Percentiles rank a stretch among this genome's conserved stretches.
These are phyloP conservation scores for Monoraphidium neglectum DNA, from an alignment of 139 green algal genomes.

Conservation along the genomic window DNA sequence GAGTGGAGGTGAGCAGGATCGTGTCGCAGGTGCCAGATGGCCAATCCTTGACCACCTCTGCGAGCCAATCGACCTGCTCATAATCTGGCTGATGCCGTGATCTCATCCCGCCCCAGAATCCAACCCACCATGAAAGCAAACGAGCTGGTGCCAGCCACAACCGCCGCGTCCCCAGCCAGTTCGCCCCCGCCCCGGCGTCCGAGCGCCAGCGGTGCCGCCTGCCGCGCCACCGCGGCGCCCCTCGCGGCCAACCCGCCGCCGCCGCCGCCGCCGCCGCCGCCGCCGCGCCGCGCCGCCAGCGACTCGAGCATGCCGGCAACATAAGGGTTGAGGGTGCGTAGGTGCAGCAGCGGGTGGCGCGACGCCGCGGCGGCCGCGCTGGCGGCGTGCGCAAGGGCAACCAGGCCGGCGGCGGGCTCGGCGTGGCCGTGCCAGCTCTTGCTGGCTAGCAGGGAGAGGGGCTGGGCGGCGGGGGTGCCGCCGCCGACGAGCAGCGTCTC, in stretches of 20 bases:
- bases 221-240: conserved; percentile 4
- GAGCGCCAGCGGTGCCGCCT: conserved; percentile 2
- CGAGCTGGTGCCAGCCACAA: conserved; percentile 30
- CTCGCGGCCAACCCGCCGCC: too few species aligned
- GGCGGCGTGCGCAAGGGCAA: conserved; percentile 54
- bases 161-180: too few species aligned
- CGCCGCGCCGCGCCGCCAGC: background rate
- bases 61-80: too few species aligned
- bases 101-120: too few species aligned
- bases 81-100: too few species aligned
- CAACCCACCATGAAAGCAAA: conserved; percentile 62
- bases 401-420: conserved; percentile 72
- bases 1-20: too few species aligned
- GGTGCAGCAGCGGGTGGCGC: conserved; percentile 55
- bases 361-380: background rate
- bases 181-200: background rate
- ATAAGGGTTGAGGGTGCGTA: conserved; percentile 67
- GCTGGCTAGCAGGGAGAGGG: conserved; percentile 37
- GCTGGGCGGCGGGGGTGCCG: background rate
- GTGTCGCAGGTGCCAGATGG: too few species aligned
- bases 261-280: background rate
- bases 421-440: conserved; percentile 70
- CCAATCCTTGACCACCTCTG: too few species aligned
- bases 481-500: background rate
- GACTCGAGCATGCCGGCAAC: conserved; percentile 49